A percentile compares a stretch with the other conserved stretches of the same genome.
phyloP scores from a whole-genome alignment of 306 rosid species.

The Gastrolobium bilobum region DNA sequence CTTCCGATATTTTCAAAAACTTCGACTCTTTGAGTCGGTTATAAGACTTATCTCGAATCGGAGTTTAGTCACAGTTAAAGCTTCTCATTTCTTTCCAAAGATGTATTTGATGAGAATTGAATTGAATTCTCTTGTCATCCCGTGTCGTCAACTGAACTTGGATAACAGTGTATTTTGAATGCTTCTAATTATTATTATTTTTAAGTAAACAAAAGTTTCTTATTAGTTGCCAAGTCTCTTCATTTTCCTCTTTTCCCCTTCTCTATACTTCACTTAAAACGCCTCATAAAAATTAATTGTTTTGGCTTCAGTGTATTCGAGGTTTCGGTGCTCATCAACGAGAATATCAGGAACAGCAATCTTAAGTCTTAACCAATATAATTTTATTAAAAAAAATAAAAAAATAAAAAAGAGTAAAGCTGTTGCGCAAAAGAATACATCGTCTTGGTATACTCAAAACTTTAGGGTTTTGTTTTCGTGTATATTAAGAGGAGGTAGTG shows the following conservation, averaged over 20 bases:
- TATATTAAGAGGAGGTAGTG: slow-evolving; percentile 5
- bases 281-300: not conserved
- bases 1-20: too few species aligned
- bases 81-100: too few species aligned
- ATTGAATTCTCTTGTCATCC: too few species aligned
- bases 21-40: too few species aligned
- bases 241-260: not conserved
- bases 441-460: slow-evolving; percentile 49
- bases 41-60: too few species aligned
- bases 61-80: too few species aligned
- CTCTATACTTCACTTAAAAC: slow-evolving; percentile 8
- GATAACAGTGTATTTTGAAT: too few species aligned
- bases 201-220: slow-evolving; percentile 13
- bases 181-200: too few species aligned
- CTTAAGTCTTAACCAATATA: not conserved
- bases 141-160: too few species aligned
- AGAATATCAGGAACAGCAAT: slow-evolving; percentile 5
- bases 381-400: not conserved
- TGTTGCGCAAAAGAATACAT: slow-evolving; percentile 23
- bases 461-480: slow-evolving; percentile 43
- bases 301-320: not conserved
- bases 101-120: too few species aligned
- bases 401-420: slow-evolving; percentile 34
- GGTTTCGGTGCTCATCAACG: not conserved
- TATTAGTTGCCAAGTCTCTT: slow-evolving; percentile 35